phyloP scores from a whole-genome alignment of 163 green algal genomes.

The Scenedesmus sp. region DNA sequence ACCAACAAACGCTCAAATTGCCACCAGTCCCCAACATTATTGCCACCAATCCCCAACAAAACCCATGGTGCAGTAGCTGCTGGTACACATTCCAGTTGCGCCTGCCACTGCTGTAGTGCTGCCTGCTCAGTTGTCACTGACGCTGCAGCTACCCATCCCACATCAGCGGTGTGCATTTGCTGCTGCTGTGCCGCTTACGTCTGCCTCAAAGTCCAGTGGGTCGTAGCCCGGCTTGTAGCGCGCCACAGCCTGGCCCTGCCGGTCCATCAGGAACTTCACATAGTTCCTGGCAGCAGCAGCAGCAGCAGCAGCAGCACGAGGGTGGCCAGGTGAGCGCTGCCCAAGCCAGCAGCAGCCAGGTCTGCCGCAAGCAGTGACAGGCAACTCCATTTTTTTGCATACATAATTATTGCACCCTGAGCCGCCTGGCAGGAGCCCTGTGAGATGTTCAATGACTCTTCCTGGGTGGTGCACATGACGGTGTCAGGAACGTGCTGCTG shows the following conservation, averaged over 20 bases:
- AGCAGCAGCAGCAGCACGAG: neutral
- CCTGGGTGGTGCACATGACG: too few relatives aligned
- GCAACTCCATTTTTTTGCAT: too few relatives aligned
- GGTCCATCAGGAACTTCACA: slow-evolving; percentile 87
- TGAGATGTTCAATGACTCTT: too few relatives aligned
- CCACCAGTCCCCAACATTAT: too few relatives aligned
- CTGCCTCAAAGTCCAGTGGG: slow-evolving; percentile 83
- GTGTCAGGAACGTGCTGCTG: too few relatives aligned
- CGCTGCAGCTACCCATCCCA: neutral
- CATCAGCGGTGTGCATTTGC: neutral
- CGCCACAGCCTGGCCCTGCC: slow-evolving; percentile 77
- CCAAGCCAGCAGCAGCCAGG: neutral
- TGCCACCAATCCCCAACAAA: too few relatives aligned
- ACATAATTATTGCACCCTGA: too few relatives aligned
- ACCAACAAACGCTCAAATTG: too few relatives aligned
- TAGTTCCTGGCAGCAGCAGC: slow-evolving; percentile 24
- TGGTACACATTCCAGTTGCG: neutral
- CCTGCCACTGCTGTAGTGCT: neutral
- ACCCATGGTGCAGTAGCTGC: neutral
- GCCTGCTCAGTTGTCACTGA: neutral
- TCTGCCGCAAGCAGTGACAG: neutral
- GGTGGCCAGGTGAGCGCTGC: too few relatives aligned
- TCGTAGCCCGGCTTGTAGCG: slow-evolving; percentile 84
- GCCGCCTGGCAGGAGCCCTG: too few relatives aligned
- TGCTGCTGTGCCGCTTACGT: slow-evolving; percentile 66